phyloP scores from a whole-genome alignment of 2,329 filamentous ascomycete genomes.

The Cercospora nicotianae region DNA sequence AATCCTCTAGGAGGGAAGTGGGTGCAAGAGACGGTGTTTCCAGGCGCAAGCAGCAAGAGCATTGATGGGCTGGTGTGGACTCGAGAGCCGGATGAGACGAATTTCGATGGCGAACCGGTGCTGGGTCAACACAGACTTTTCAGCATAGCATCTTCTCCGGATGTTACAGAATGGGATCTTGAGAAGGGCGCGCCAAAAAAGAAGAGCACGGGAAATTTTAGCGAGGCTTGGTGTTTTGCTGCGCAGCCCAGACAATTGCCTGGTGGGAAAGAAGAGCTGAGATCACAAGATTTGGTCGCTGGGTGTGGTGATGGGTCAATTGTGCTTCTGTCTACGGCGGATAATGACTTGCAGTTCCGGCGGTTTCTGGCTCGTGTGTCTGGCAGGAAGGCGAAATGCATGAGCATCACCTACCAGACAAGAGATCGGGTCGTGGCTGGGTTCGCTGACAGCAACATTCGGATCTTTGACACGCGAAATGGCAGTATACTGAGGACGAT shows the following conservation, averaged over 20 bases:
- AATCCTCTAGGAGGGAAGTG: constrained; percentile 79
- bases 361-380: constrained; percentile 72
- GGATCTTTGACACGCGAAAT: constrained; percentile 81
- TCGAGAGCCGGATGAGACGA: constrained; percentile 73
- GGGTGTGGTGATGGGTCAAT: constrained; percentile 91
- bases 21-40: constrained; percentile 85
- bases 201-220: constrained; percentile 87
- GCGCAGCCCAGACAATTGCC: constrained; percentile 66
- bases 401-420: constrained; percentile 88
- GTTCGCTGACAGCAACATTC: constrained; percentile 94
- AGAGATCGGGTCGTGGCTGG: constrained; percentile 80
- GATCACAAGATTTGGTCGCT: constrained; percentile 67
- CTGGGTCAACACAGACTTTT: constrained; percentile 81
- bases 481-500: constrained; percentile 76
- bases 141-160: constrained; percentile 91
- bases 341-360: constrained; percentile 78
- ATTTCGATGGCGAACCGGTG: constrained; percentile 61
- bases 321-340: constrained; percentile 80
- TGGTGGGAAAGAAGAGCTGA: constrained; percentile 27
- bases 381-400: constrained; percentile 81
- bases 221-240: constrained; percentile 94
- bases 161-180: constrained; percentile 93
- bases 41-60: constrained; percentile 63
- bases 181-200: constrained; percentile 73
- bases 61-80: constrained; percentile 92